These are phyloP conservation scores for Massariosphaeria phaeospora DNA, from an alignment of 495 filamentous ascomycete genomes.

Conservation along the genomic window DNA sequence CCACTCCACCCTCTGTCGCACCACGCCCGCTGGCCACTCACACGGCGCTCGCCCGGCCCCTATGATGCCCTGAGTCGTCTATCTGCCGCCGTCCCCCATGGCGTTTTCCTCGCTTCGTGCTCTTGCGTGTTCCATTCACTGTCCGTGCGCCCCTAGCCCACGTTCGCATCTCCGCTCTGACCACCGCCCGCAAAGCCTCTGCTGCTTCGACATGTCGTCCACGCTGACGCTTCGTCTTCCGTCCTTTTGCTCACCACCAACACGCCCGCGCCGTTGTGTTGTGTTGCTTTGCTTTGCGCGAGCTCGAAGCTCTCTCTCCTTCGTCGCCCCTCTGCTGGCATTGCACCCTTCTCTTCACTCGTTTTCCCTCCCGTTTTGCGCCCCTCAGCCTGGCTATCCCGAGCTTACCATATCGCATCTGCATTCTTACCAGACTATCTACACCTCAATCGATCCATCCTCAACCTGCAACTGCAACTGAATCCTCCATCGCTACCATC, in stretches of 20 bases:
- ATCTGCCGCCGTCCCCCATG: background rate
- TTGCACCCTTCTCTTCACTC: constrained; percentile 16
- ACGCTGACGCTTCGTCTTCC: background rate
- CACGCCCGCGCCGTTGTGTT: background rate
- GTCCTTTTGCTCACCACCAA: constrained; percentile 5
- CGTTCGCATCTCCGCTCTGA: background rate
- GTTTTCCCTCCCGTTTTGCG: constrained; percentile 1
- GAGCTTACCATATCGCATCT: constrained; percentile 7
- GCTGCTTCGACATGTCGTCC: background rate
- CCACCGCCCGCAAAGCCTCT: background rate
- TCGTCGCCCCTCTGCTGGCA: background rate
- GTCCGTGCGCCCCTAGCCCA: background rate
- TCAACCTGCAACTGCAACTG: constrained; percentile 3
- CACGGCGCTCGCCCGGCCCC: background rate
- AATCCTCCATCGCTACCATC: background rate
- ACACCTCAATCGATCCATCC: background rate
- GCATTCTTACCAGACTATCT: background rate
- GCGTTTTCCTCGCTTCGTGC: background rate
- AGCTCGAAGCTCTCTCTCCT: constrained; percentile 26
- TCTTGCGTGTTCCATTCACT: too few species aligned
- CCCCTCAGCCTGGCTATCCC: background rate
- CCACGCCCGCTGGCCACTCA: background rate
- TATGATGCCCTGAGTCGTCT: background rate
- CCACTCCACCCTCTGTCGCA: background rate
- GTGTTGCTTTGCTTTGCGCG: constrained; percentile 4